Conservation (phyloP, 2,329 filamentous ascomycete genomes). For the Raffaelea ambrosiae region DNA sequence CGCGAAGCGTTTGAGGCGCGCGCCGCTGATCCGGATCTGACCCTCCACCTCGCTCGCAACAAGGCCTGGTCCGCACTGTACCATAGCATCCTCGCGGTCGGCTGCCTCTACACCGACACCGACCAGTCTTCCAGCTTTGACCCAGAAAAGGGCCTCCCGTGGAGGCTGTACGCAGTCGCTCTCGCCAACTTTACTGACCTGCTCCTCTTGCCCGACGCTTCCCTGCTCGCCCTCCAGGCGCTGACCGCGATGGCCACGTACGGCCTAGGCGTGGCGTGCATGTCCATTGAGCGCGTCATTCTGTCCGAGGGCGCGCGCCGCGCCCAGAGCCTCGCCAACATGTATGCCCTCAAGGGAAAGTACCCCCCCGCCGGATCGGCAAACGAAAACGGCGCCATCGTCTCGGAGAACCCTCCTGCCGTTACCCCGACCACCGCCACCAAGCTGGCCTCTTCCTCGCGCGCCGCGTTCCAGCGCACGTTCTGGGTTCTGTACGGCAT, state of each 20-base stretch:
- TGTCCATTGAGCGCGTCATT: conserved; percentile 23
- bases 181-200: conserved; percentile 26
- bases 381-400: no score
- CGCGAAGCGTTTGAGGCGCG: no score
- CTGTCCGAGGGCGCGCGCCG: conserved; percentile 21
- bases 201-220: conserved; percentile 18
- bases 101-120: no score
- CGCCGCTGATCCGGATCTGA: no score
- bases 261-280: conserved; percentile 17
- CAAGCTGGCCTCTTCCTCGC: background rate
- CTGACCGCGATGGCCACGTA: conserved; percentile 23
- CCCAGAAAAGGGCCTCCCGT: conserved; percentile 27
- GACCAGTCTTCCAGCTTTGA: conserved; percentile 21
- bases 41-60: no score
- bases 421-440: conserved; percentile 5
- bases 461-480: conserved; percentile 16
- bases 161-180: conserved; percentile 29
- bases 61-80: no score
- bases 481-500: conserved; percentile 20
- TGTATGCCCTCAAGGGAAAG: no score
- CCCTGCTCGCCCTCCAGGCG: conserved; percentile 19
- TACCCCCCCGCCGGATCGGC: no score
- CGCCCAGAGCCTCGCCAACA: conserved; percentile 19
- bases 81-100: no score
- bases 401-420: conserved; percentile 3